phyloP scores from a whole-genome alignment of 441 rosid genomes.

The Biscutella laevigata region DNA sequence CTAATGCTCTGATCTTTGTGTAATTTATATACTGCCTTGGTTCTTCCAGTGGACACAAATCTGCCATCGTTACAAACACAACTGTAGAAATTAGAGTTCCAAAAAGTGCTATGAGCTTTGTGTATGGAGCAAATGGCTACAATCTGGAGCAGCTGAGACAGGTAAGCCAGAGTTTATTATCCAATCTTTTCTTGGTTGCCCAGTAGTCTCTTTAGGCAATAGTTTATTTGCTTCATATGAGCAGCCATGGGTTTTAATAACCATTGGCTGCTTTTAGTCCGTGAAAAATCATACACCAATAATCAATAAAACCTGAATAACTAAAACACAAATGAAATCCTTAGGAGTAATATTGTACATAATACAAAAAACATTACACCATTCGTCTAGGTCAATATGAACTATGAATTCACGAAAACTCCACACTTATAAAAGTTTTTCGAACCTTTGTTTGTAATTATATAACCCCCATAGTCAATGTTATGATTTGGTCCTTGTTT shows the following conservation, averaged over 20 bases:
- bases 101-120: constrained; percentile 56
- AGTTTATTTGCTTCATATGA: neutral
- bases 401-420: constrained; percentile 11
- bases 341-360: no score
- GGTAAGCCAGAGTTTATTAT: constrained; percentile 33
- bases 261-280: neutral
- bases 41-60: constrained; percentile 58
- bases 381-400: constrained; percentile 8
- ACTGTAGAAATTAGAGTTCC: constrained; percentile 77
- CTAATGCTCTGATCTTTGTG: neutral
- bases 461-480: neutral
- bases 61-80: constrained; percentile 76
- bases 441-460: neutral
- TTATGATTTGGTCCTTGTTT: neutral
- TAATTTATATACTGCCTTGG: constrained; percentile 12
- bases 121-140: constrained; percentile 70
- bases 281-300: neutral
- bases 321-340: no score
- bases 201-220: constrained; percentile 3
- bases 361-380: no score
- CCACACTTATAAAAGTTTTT: neutral
- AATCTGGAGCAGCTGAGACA: constrained; percentile 74
- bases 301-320: neutral
- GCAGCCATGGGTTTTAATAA: constrained; percentile 13
- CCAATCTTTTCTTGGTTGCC: neutral